Evolutionary conservation across 768 basidiomycete species (phyloP), one percentile per base, ranked within the genome.

Genomic region (Trametes villosa): DNA sequence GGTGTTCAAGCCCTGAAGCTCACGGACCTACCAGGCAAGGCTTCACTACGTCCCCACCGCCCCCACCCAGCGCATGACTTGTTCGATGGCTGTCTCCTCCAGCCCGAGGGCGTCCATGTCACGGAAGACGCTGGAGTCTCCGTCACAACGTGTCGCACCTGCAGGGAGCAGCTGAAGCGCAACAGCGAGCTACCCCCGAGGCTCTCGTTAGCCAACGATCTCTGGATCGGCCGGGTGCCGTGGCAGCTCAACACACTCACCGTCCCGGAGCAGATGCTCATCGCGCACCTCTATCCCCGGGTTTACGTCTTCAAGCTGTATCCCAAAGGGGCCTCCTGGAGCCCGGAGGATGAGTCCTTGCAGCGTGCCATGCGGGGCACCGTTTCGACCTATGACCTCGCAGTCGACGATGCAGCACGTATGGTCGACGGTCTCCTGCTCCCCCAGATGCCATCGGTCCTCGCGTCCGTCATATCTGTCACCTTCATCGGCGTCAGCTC

Each of bases 221-320:
- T 80, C 33, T 81, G 78, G 79, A 70, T 78, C 22, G 79, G 79
- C 9, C 8, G 59, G 0, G 53, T 73, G 3, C 79, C 78, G 0
- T 62, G 50, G 36, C 61, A 72, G 29, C 59, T 79, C 0, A 29
- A 65, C 17, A 24, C 42, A 1, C 59, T 81, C 3, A 77, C 77
- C 0, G 51, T 79, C 20, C 66, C 76, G 0, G 78, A 81, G 60
- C 75, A 74, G 51, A 57, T 78, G 7, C 68, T 81, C 0, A 68
- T 81, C 9, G 63, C 71, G 0, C 68, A 64, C 0, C 31, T 69
- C 0, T 79, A 73, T 60, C 75, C 77, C 0, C 59, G 66, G 0
- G 71, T 72, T 0, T 78, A 67, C 51, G 65, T 76, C 0, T 69
- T 76, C 70, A 79, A 80, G 53, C 59, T 80, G 1, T 73, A 60